Base-by-base conservation (phyloP, 345 rosid genomes). In the Raphanus raphanistrum region DNA sequence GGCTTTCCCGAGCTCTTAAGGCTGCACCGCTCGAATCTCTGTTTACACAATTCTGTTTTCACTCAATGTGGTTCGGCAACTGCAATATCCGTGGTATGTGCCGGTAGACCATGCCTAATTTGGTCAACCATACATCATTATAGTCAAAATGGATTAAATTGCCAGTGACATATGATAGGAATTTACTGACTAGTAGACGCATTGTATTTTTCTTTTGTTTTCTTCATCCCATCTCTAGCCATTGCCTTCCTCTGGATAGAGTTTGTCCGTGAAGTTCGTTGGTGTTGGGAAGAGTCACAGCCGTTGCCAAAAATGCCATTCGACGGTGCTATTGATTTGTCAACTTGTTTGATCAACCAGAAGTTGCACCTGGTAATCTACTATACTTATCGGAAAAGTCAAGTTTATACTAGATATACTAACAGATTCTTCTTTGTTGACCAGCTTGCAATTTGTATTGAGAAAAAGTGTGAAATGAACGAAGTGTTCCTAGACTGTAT, bases 251-350 rank as follows among this genome's bases (percentile, higher is more conserved):
- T 94, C 78, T 94, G 98, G 98, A 71, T 92, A 80, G 97, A 95
- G 81, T 95, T 95, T 77, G 90, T 90, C 79, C 93, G 94, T 70
- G 99, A 95, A 89, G 91, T 90, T 75, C 98, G 98, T 73, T 95
- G 94, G 95, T 92, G 87, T 74, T 95, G 98, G 99, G 99, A 95
- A 83, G 99, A 95, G 85, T 79, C 92, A 59, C 97, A 92, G 68
- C 84, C 92, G 11, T 77, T 95, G 84, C 97, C 99, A 43, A 89
- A 86, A 85, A 83, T 91, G 86, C 85, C 84, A 45, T 50, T 59
- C 17, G 79, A 80, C 81, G 89, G 92, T 78, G 81, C 88, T 33
- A 87, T 95, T 85, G 98, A 91, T 85, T 80, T 95, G 60, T 85
- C 93, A 26, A 89, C 93, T 59, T 94, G 97, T 87, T 86, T 95